phyloP scores from a whole-genome alignment of 192 early-diverging fungal genomes.

The Rhizoclosmatium globosum region DNA sequence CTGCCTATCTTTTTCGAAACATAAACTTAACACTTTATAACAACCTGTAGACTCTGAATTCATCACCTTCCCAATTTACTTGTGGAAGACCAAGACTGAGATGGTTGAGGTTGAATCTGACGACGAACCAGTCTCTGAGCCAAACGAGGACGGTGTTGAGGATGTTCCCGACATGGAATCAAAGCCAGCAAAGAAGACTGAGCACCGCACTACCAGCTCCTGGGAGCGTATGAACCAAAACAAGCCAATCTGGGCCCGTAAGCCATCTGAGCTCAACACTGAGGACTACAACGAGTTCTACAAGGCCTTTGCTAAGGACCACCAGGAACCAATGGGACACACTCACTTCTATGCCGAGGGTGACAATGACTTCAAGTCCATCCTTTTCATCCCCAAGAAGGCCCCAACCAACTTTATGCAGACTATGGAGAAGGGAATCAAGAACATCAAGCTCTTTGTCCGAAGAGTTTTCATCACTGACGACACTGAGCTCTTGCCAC shows the following conservation, averaged over 20 bases:
- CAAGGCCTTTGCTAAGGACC: conserved; percentile 98
- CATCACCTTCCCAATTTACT: conserved; percentile 98
- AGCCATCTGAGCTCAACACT: conserved; percentile 95
- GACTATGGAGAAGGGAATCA: conserved; percentile 98
- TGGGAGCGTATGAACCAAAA: conserved; percentile 97
- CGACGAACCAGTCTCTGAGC: conserved; percentile 77
- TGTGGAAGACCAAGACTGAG: conserved; percentile 94
- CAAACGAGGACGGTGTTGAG: conserved; percentile 65
- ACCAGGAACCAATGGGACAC: conserved; percentile 96
- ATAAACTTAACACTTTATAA: too few relatives aligned
- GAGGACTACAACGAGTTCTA: conserved; percentile 99
- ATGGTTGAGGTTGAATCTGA: conserved; percentile 88
- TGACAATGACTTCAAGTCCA: conserved; percentile 98
- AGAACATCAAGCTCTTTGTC: conserved; percentile 99
- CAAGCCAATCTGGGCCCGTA: conserved; percentile 99
- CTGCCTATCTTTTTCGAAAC: too few relatives aligned
- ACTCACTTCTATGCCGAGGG: conserved; percentile 99
- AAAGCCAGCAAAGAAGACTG: conserved; percentile 78
- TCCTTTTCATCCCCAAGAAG: conserved; percentile 95
- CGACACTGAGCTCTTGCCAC: conserved; percentile 99
- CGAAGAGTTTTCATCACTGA: conserved; percentile 99
- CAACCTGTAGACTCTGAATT: conserved; percentile 86
- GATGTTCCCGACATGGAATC: conserved; percentile 77
- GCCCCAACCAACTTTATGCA: conserved; percentile 95
- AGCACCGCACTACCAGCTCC: conserved; percentile 81